Evolutionary conservation across 2,329 filamentous ascomycete genomes (phyloP), one percentile per base, ranked within the genome.

Genomic region (Neofusicoccum sp.): DNA sequence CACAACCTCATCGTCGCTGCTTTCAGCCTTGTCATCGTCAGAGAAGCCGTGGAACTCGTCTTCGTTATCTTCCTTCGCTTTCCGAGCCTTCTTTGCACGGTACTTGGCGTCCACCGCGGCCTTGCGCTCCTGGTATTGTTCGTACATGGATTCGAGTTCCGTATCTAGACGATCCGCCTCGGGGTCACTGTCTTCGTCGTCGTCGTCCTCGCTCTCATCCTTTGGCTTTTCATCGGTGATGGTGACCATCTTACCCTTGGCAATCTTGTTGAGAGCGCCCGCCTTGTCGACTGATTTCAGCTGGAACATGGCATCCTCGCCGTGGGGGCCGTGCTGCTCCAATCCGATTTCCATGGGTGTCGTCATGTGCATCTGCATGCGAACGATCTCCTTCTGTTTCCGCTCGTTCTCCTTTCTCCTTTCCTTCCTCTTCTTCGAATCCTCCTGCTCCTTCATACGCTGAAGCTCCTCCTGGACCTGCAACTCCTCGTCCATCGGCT

Each of bases 301-400:
- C 2, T 86, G 86, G 73, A 99, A 99, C 80, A 96, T 95, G 30
- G 90, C 82, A 47, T 91, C 90, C 43, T 91, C 87, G 26, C 91
- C 93, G 53, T 85, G 80, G 0, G 90, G 89, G 0, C 91, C 91
- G 26, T 84, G 78, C 75, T 95, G 91, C 71, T 96, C 95, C 78
- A 96, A 85, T 69, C 95, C 95, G 64, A 99, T 96, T 65, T 99
- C 95, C 82, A 91, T 95, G 6, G 95, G 95, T 0, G 92, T 90
- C 2, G 88, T 89, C 95, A 99, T 99, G 78, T 97, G 89, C 80
- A 99, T 86, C 75, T 99, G 95, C 89, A 99, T 89, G 34, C 95
- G 87, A n/a, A 96, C 83, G 63, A 98, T 91, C 65, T 98, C 95
- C 67, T 90, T 95, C 67, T 95, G 90, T 76, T 96, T 98, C 74